Evolutionary conservation across 75 land plant genomes (phyloP).

Genomic region (Pinus taeda): DNA sequence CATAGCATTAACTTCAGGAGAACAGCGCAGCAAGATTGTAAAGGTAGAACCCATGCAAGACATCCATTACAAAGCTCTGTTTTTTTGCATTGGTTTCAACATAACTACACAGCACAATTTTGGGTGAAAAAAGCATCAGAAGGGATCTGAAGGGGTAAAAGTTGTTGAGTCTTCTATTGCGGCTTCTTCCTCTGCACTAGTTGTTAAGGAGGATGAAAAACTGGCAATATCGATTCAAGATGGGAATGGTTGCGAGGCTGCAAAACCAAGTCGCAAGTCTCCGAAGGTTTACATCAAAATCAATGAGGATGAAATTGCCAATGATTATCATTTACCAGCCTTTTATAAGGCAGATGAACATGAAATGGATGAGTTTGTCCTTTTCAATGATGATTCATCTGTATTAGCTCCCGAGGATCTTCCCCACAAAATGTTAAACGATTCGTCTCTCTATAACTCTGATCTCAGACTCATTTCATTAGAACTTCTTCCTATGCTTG

Average conservation of each 20-base stretch:
- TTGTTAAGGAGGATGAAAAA: constrained; percentile 64
- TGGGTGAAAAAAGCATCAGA: constrained; percentile 61
- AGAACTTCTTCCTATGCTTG: constrained; percentile 90
- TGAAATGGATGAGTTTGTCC: constrained; percentile 84
- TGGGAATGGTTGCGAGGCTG: constrained; percentile 66
- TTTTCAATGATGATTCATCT: constrained; percentile 55
- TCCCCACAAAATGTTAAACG: constrained; percentile 72
- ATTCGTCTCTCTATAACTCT: constrained; percentile 94
- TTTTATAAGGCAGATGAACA: constrained; percentile 63
- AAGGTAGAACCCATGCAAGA: too few relatives aligned
- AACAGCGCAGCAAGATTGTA: too few relatives aligned
- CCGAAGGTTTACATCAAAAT: constrained; percentile 81
- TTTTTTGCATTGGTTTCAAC: too few relatives aligned
- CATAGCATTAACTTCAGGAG: too few relatives aligned
- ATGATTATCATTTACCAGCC: constrained; percentile 90
- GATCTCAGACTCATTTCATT: constrained; percentile 84
- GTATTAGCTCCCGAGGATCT: constrained; percentile 44
- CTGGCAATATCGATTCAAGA: constrained; percentile 82
- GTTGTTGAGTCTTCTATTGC: constrained; percentile 5
- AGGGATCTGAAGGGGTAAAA: constrained; percentile 15
- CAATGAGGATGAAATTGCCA: constrained; percentile 93
- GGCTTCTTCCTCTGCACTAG: constrained; percentile 16
- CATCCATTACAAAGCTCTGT: too few relatives aligned
- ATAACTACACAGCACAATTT: too few relatives aligned
- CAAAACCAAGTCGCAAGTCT: constrained; percentile 24